Evolutionary conservation across 192 early-diverging fungal species (phyloP).

Genomic region (Lunasporangiospora selenospora): DNA sequence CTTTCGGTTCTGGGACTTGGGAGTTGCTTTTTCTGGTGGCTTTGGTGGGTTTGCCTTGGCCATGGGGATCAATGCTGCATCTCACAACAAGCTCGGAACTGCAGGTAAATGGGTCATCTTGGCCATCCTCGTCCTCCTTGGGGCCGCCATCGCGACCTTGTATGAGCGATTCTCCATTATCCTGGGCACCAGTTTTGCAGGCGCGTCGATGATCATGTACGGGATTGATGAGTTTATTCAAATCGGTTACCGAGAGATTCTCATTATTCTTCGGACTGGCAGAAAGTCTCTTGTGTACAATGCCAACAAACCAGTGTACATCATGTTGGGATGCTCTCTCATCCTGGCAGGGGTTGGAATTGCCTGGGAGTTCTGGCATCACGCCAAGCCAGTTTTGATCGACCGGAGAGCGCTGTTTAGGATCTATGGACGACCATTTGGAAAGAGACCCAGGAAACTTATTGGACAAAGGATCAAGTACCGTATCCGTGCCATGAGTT

Average conservation of each 20-base stretch:
- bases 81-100: background rate
- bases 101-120: constrained; percentile 5
- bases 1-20: constrained; percentile 39
- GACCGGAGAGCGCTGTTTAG: constrained; percentile 21
- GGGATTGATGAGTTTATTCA: constrained; percentile 60
- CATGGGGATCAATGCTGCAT: constrained; percentile 32
- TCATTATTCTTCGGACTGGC: constrained; percentile 21
- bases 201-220: constrained; percentile 54
- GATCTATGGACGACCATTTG: constrained; percentile 37
- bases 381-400: constrained; percentile 22
- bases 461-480: constrained; percentile 1
- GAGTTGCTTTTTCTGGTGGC: constrained; percentile 22
- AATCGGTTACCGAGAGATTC: constrained; percentile 51
- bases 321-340: constrained; percentile 25
- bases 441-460: constrained; percentile 20
- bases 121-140: constrained; percentile 32
- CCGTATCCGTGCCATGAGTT: background rate
- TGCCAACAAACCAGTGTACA: constrained; percentile 10
- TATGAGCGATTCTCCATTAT: constrained; percentile 53
- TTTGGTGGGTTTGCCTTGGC: constrained; percentile 37
- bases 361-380: constrained; percentile 30
- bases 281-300: constrained; percentile 21
- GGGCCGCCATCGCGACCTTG: constrained; percentile 33
- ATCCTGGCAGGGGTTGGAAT: constrained; percentile 16
- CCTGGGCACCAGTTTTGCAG: constrained; percentile 51